Base-by-base conservation (phyloP, 1,284 basidiomycete species). In the Athelia psychrophila region DNA sequence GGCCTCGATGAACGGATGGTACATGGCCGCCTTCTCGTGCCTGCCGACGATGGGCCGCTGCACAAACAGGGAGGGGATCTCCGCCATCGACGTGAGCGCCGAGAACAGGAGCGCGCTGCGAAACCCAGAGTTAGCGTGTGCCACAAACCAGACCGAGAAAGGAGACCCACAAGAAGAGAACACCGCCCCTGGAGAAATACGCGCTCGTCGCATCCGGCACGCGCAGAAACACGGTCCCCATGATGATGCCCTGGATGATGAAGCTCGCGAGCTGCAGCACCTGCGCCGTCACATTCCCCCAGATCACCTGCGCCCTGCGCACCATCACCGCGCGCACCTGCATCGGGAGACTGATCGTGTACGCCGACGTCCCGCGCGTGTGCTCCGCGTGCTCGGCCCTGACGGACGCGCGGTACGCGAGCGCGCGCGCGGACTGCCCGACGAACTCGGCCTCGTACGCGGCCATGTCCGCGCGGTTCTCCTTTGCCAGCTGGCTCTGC, bases 41-140 rank as follows among this genome's bases (percentile, higher is more conserved):
- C 76, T 78, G 36, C 71, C 72, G 12, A 88, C 67, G 25, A 91
- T 86, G 0, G 82, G 81, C 30, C 87, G 77, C 56, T 79, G 73
- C 4, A 68, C 62, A 54, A 75, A 82, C 12, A 82, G 62, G 1
- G 77, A 69, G 6, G 77, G 75, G 49, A 81, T 79, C 44, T 69
- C 68, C 20, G 65, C 52, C 58, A 64, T 62, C 3, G 68, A 49
- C 20, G 58, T 58, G 16, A 72, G 56, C 0, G 67, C 64, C 20
- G 60, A 57, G 16, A 71, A 52, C 33, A 72, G 60, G 6, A 71
- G 47, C 12, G 68, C 52, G 32, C 66, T 69, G n/a, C n/a, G n/a
- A n/a, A n/a, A n/a, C n/a, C n/a, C n/a, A n/a, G n/a, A n/a, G n/a
- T n/a, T n/a, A n/a, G n/a, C n/a, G 16, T 16, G 23, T 15, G 12